Base-by-base conservation (phyloP, 1,284 basidiomycete genomes). In the Ceratobasidium sp. region DNA sequence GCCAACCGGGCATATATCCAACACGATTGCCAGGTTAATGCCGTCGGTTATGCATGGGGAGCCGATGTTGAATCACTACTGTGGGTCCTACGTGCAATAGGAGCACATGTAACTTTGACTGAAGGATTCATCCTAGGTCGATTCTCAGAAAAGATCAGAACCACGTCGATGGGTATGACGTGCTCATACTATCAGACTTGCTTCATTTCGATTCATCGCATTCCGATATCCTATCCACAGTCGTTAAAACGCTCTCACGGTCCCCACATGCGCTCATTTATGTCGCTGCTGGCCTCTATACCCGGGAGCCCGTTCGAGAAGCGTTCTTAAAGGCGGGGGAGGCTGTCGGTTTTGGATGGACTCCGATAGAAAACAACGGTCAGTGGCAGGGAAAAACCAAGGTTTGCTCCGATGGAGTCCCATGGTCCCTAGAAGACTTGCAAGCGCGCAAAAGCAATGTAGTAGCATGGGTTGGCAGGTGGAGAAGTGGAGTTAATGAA, bases 181-280 rank as follows among this genome's bases (percentile, higher is more conserved):
- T 84, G 32, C 79, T 90, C 54, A 82, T 90, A 71, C 81, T 90
- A 62, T 90, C 87, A 2, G 88, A 90, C 77, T 80, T 91, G 13
- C 81, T 90, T 22, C 87, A 89, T 76, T 90, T 90, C 74, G 79
- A 85, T 75, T 74, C 75, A 65, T 88, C 86, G 43, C 89, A 90
- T 75, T 80, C 80, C 70, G 82, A 77, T n/a, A 82, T 89, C 45
- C 74, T 90, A 35, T 73, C 76, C 6, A 86, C 87, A 1, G 76
- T 87, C 13, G 73, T 73, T 0, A 74, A 77, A 22, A 81, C 90
- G 31, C 82, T 90, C 7, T 76, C 79, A n/a, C 81, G 77, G 47
- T 75, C 77, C 0, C 53, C 77, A 3, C 71, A 76, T 4, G 81
- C 86, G 3, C 78, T 83, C 25, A 80, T 83, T 0, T 87, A 88